Evolutionary conservation across 495 filamentous ascomycete genomes (phyloP).

Genomic region (Penicillium bovifimosum): DNA sequence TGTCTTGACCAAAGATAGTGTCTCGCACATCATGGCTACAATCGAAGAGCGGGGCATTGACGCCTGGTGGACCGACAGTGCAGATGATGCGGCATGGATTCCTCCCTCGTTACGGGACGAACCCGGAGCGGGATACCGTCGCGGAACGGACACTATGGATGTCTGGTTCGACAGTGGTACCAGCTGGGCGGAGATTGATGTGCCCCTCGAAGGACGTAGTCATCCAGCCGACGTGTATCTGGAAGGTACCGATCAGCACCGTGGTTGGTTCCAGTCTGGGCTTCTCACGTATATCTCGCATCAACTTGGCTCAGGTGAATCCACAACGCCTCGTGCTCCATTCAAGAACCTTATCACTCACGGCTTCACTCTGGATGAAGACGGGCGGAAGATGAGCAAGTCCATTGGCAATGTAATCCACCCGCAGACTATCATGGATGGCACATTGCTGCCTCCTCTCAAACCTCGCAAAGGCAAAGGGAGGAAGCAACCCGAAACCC

Average conservation of each 20-base stretch:
- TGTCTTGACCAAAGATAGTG: conserved; percentile 67
- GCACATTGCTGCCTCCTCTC: conserved; percentile 58
- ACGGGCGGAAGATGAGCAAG: conserved; percentile 97
- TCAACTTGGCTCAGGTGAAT: conserved; percentile 41
- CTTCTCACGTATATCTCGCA: conserved; percentile 78
- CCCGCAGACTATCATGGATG: conserved; percentile 78
- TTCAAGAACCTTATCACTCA: conserved; percentile 88
- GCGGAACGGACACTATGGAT: conserved; percentile 97
- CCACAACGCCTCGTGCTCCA: conserved; percentile 47
- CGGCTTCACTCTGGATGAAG: conserved; percentile 84
- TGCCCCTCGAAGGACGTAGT: conserved; percentile 31
- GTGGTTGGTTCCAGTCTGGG: conserved; percentile 99
- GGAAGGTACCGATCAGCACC: conserved; percentile 92
- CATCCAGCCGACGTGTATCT: conserved; percentile 80
- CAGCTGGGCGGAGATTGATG: conserved; percentile 69
- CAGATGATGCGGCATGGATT: conserved; percentile 69
- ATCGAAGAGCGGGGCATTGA: conserved; percentile 74
- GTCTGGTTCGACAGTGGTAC: conserved; percentile 99
- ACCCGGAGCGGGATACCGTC: conserved; percentile 44
- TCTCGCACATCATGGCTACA: conserved; percentile 78
- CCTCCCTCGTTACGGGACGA: conserved; percentile 48
- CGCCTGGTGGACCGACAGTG: conserved; percentile 86
- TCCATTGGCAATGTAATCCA: conserved; percentile 86
- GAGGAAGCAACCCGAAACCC: conserved; percentile 43
- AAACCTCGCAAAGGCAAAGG: conserved; percentile 51